Evolutionary conservation across 2,329 filamentous ascomycete species (phyloP).

Genomic region (Fusarium virguliforme): DNA sequence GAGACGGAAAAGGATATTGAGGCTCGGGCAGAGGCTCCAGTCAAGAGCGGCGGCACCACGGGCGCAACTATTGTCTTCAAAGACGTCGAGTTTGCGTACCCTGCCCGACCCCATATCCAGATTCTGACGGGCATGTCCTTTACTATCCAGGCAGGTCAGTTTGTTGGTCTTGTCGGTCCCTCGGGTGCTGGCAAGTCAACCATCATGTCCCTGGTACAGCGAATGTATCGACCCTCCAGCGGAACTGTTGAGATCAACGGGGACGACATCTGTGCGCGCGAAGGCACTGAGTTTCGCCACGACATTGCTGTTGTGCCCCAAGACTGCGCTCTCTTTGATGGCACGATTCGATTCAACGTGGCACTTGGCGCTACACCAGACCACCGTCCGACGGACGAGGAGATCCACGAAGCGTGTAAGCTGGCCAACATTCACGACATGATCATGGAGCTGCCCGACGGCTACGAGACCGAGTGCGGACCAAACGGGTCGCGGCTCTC

Average conservation of each 20-base stretch:
- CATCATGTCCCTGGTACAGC: constrained; percentile 70
- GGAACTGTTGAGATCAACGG: constrained; percentile 64
- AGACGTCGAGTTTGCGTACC: constrained; percentile 77
- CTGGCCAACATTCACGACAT: constrained; percentile 81
- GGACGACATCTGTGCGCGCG: constrained; percentile 61
- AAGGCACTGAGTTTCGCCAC: constrained; percentile 65
- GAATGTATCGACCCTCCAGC: constrained; percentile 63
- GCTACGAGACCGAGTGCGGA: constrained; percentile 77
- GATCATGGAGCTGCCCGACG: constrained; percentile 73
- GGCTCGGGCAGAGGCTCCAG: constrained; percentile 52
- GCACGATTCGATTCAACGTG: constrained; percentile 71
- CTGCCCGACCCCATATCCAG: constrained; percentile 70
- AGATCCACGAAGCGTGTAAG: constrained; percentile 77
- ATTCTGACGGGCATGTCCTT: constrained; percentile 73
- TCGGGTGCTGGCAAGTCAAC: constrained; percentile 79
- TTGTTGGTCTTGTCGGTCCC: constrained; percentile 76
- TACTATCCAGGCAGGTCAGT: constrained; percentile 71
- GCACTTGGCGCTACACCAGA: constrained; percentile 69
- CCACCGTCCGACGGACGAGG: constrained; percentile 69
- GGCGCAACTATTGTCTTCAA: constrained; percentile 69
- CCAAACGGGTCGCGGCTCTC: constrained; percentile 83
- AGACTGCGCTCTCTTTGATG: constrained; percentile 72
- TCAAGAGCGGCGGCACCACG: constrained; percentile 46
- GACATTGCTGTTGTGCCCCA: constrained; percentile 72
- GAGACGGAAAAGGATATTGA: constrained; percentile 58